phyloP scores from a whole-genome alignment of 192 early-diverging fungal genomes.

The Podila epicladia region DNA sequence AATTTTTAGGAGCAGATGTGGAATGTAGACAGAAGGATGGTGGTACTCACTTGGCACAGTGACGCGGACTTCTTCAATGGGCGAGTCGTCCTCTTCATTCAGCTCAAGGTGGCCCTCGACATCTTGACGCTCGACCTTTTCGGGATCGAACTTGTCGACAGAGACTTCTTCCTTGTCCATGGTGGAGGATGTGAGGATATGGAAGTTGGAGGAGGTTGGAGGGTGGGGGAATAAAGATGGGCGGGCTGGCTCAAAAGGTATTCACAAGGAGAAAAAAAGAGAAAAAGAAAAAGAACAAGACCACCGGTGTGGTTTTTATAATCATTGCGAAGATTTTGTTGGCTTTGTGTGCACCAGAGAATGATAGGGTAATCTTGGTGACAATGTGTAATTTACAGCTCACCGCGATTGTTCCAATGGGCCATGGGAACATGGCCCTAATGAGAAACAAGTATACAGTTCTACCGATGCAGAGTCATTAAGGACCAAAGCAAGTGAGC shows the following conservation, averaged over 20 bases:
- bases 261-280: neutral
- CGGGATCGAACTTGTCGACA: neutral
- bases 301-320: no score
- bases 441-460: no score
- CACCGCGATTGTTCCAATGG: no score
- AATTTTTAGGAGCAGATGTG: neutral
- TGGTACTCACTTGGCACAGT: constrained; percentile 24
- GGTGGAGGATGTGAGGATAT: neutral
- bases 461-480: no score
- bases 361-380: no score
- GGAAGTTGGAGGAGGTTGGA: neutral
- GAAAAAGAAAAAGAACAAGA: neutral
- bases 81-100: constrained; percentile 33
- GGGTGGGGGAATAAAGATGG: neutral
- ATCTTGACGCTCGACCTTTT: constrained; percentile 5
- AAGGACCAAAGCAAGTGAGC: no score
- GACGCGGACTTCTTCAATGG: constrained; percentile 45
- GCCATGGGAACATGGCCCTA: no score
- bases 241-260: neutral
- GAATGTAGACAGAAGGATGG: neutral
- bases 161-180: constrained; percentile 2
- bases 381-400: no score
- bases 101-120: constrained; percentile 2
- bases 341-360: no score
- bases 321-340: no score